phyloP scores from a whole-genome alignment of 2,329 filamentous ascomycete genomes.

The Teratosphaeria destructans region DNA sequence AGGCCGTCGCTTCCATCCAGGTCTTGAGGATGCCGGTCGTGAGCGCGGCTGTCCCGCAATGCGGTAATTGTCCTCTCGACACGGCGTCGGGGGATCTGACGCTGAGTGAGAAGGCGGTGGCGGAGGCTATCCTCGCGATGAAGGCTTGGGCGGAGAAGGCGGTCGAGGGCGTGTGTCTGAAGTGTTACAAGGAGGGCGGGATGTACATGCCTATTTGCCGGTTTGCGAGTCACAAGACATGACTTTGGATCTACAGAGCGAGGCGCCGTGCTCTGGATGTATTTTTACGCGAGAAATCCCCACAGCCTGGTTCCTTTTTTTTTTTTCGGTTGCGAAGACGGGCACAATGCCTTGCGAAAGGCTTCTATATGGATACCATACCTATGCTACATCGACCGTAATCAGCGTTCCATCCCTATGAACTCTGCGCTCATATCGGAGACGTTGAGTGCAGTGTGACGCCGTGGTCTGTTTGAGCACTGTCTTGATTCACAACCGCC shows the following conservation, averaged over 20 bases:
- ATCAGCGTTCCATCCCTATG: constrained; percentile 33
- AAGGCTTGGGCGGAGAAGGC: background rate
- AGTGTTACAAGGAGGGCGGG: background rate
- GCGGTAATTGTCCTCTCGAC: background rate
- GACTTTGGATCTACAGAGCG: background rate
- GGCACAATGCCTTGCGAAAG: background rate
- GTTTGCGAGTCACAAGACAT: background rate
- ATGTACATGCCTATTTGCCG: background rate
- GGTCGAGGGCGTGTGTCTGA: background rate
- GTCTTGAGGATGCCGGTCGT: background rate
- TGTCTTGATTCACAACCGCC: background rate
- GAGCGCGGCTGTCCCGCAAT: background rate
- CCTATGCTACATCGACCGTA: constrained; percentile 20
- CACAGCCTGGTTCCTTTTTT: too few species aligned
- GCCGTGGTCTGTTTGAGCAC: background rate
- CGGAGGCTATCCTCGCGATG: background rate
- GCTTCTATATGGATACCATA: background rate
- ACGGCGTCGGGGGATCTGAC: background rate
- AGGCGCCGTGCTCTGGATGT: too few species aligned
- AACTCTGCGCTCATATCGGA: constrained; percentile 24
- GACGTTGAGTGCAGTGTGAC: background rate
- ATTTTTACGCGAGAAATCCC: too few species aligned
- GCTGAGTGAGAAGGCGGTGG: background rate
- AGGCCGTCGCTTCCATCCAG: background rate
- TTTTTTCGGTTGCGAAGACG: too few species aligned